These are phyloP conservation scores for Physcomitrellopsis africana DNA, from an alignment of 225 moss, liverwort and hornwort species.

Conservation along the genomic window DNA sequence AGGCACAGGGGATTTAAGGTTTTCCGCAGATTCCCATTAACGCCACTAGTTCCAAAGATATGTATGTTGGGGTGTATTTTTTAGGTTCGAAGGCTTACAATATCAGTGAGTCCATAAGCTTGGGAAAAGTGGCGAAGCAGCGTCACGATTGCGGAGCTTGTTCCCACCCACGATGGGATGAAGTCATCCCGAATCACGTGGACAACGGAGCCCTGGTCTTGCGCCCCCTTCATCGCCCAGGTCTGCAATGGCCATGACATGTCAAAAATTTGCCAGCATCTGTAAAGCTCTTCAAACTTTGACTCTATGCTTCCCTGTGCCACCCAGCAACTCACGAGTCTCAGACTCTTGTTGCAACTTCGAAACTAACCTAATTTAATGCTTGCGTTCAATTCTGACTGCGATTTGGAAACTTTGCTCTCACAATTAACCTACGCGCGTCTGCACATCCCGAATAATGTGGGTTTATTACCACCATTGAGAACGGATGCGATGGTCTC, in stretches of 20 bases:
- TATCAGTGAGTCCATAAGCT: constrained; percentile 59
- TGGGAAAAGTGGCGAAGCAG: constrained; percentile 60
- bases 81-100: constrained; percentile 49
- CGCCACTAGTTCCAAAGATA: too few species aligned
- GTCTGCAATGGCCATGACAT: constrained; percentile 40
- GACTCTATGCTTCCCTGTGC: constrained; percentile 31
- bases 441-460: background rate
- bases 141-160: constrained; percentile 92
- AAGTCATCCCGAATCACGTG: constrained; percentile 79
- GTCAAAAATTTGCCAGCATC: constrained; percentile 43
- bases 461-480: constrained; percentile 18
- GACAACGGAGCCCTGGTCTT: constrained; percentile 38
- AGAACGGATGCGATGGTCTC: background rate
- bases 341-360: background rate
- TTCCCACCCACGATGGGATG: constrained; percentile 86
- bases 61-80: too few species aligned
- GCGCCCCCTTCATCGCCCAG: constrained; percentile 28
- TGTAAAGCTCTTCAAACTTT: constrained; percentile 23
- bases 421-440: background rate
- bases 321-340: background rate
- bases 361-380: constrained; percentile 1
- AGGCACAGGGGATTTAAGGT: background rate
- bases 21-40: background rate
- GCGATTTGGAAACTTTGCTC: background rate
- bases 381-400: constrained; percentile 1